Base-by-base conservation (phyloP, 257 asterid species). In the Solanum etuberosum region DNA sequence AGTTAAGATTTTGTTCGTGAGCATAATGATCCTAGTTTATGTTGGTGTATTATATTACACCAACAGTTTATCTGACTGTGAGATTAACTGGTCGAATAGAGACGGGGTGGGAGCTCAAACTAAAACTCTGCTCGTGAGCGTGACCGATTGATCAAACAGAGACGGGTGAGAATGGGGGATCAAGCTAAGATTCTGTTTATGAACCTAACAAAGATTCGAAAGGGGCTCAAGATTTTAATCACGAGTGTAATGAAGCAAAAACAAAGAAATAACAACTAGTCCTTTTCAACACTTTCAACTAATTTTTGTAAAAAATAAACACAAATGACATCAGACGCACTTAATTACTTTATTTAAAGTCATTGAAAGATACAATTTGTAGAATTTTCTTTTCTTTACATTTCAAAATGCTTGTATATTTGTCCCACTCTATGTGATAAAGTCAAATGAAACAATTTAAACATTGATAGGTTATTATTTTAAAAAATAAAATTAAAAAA, bases 101-200 rank as follows among this genome's bases (percentile, higher is more conserved):
- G 13, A 21, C 2, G 2, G 3, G 5, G 5, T 54, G 11, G 5
- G 67, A 13, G 14, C 1, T 61, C 5, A 61, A 61, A 25, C 0
- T 61, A 61, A 61, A 15, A 61, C 27, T 61, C 31, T 1, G 7
- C 15, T 61, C 3, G 4, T 9, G 3, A n/a, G 11, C 0, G 6
- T 9, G 32, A 61, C 3, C 2, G 0, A 10, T n/a, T 61, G 16
- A 0, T 9, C 32, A 1, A 61, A 61, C 0, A n/a, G 2, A 61
- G 0, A 23, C 0, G 3, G 9, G 0, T 9, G 70, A 0, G 0
- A 57, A 0, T 61, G 31, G 7, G 15, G 1, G 70, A 11, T n/a
- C 3, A 5, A n/a, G 16, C 1, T n/a, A 61, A 61, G 0, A 61
- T n/a, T 61, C 0, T 61, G 4, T 25, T 61, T 3, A 31, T 61